Evolutionary conservation across 139 green algal species (phyloP).

Genomic region (Closterium sp.): DNA sequence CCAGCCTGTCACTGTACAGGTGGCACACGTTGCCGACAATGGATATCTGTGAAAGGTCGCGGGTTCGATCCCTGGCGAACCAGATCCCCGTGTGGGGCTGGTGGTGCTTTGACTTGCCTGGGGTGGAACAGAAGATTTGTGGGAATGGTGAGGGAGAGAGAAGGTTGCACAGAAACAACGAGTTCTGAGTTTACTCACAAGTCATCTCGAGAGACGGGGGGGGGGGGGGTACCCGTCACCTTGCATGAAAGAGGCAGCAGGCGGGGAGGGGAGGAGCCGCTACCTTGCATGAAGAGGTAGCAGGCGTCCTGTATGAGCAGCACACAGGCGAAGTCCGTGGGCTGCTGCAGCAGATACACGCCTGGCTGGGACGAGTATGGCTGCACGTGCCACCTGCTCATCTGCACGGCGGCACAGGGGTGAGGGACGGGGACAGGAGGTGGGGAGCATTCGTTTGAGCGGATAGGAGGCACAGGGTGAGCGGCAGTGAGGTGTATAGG

Average conservation of each 20-base stretch:
- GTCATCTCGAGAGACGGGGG: too few relatives aligned
- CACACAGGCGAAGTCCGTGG: slow-evolving; percentile 2
- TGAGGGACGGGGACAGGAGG: too few relatives aligned
- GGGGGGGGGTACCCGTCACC: not conserved
- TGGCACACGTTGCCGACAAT: not conserved
- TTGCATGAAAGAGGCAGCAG: not conserved
- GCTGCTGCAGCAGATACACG: slow-evolving; percentile 36
- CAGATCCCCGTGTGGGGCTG: not conserved
- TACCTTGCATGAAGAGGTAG: slow-evolving; percentile 16
- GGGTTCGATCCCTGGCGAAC: not conserved
- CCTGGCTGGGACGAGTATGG: slow-evolving; percentile 16
- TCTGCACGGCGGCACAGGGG: not conserved
- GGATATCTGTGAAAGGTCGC: not conserved
- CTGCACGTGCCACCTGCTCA: slow-evolving; percentile 1
- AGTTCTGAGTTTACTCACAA: too few relatives aligned
- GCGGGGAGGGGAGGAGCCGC: not conserved
- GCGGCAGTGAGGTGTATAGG: too few relatives aligned
- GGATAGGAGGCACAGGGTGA: too few relatives aligned
- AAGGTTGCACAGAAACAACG: too few relatives aligned
- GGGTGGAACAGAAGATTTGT: not conserved
- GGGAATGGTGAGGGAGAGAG: not conserved
- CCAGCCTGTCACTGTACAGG: not conserved
- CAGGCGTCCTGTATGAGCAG: slow-evolving; percentile 35
- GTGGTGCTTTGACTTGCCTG: not conserved
- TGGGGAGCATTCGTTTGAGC: too few relatives aligned